Evolutionary conservation across 768 basidiomycete genomes (phyloP).

Genomic region (Mrakia blollopis): DNA sequence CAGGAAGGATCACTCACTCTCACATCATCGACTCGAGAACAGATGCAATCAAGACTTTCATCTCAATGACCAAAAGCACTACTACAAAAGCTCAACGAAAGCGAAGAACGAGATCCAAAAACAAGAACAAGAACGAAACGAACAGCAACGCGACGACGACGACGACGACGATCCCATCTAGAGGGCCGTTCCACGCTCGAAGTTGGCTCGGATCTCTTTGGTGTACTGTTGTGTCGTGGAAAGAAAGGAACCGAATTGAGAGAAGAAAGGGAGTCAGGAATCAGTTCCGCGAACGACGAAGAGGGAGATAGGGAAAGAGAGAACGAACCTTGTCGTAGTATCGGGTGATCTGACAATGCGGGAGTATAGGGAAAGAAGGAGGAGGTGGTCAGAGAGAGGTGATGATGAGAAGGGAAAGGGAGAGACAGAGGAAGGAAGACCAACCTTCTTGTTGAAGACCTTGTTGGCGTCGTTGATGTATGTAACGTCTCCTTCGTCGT

Average conservation of each 20-base stretch:
- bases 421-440: slow-evolving; percentile 17
- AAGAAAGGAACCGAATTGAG: slow-evolving; percentile 46
- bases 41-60: no score
- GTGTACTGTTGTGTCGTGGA: slow-evolving; percentile 99
- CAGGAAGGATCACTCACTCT: no score
- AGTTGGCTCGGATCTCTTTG: slow-evolving; percentile 78
- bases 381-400: slow-evolving; percentile 13
- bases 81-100: no score
- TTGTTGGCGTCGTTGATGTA: slow-evolving; percentile 57
- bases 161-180: slow-evolving; percentile 41
- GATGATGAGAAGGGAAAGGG: neutral
- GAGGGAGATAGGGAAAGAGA: no score
- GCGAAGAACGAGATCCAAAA: neutral
- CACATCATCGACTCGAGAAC: no score
- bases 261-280: no score
- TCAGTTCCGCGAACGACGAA: no score
- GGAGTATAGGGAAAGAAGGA: neutral
- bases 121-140: neutral
- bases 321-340: slow-evolving; percentile 59
- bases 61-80: no score
- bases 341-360: slow-evolving; percentile 63
- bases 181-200: slow-evolving; percentile 92
- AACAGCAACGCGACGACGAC: neutral
- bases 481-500: slow-evolving; percentile 91
- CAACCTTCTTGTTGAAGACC: slow-evolving; percentile 94